Percentiles rank a stretch among this genome's conserved stretches.
Conservation (phyloP, 2,329 filamentous ascomycete genomes). For the Penicillium sp. region DNA sequence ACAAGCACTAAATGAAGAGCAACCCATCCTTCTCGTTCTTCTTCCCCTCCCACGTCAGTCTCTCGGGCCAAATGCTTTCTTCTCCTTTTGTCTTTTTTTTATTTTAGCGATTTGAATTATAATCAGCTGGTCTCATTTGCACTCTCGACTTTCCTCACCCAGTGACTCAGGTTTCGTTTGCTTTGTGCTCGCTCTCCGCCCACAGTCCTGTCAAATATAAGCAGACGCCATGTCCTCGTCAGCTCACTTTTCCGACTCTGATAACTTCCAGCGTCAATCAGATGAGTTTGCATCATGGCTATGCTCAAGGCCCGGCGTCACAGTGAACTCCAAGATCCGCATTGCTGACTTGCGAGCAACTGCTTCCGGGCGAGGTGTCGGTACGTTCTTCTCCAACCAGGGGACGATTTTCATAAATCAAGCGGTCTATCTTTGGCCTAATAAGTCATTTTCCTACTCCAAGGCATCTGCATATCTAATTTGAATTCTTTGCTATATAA, state of each 20-base stretch:
- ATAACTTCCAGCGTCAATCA: slow-evolving; percentile 52
- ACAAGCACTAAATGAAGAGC: slow-evolving; percentile 16
- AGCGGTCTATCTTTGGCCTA: slow-evolving; percentile 21
- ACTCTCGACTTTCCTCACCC: slow-evolving; percentile 3
- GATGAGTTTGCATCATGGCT: slow-evolving; percentile 64
- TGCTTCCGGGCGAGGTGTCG: slow-evolving; percentile 65
- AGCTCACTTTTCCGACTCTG: slow-evolving; percentile 39
- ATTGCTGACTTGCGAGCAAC: slow-evolving; percentile 62
- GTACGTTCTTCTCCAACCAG: slow-evolving; percentile 51
- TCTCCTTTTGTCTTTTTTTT: not conserved
- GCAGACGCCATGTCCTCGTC: slow-evolving; percentile 40
- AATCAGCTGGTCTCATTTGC: not conserved
- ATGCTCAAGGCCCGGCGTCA: slow-evolving; percentile 53
- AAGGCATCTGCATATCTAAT: slow-evolving; percentile 28
- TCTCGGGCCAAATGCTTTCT: not conserved
- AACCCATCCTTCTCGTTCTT: not conserved
- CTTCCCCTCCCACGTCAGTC: slow-evolving; percentile 7
- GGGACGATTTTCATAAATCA: slow-evolving; percentile 23
- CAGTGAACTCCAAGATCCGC: slow-evolving; percentile 62
- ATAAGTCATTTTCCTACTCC: slow-evolving; percentile 3
- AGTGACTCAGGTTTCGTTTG: slow-evolving; percentile 17
- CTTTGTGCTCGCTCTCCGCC: slow-evolving; percentile 21
- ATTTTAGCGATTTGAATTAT: not conserved
- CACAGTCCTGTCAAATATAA: slow-evolving; percentile 21
- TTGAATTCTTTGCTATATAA: slow-evolving; percentile 41